These are phyloP conservation scores for Mytilinidion resinicola DNA, from an alignment of 495 filamentous ascomycete genomes.

Conservation along the genomic window DNA sequence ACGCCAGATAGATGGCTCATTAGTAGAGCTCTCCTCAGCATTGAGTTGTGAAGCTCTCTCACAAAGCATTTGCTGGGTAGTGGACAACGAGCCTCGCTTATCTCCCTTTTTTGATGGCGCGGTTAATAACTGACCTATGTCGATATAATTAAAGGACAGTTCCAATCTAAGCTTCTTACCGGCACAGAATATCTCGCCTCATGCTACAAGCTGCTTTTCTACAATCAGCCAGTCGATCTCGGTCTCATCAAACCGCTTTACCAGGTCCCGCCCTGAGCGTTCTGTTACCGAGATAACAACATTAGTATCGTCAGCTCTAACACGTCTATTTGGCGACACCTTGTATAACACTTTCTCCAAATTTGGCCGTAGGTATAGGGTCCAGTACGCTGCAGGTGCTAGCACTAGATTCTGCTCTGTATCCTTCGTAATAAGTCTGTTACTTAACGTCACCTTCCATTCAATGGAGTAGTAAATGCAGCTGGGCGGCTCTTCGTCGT, in stretches of 20 bases:
- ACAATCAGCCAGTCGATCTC: background rate
- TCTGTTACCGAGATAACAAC: background rate
- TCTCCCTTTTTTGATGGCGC: too few species aligned
- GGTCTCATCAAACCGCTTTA: background rate
- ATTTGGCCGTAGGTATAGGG: conserved; percentile 10
- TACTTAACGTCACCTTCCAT: conserved; percentile 35
- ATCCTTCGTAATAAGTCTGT: conserved; percentile 30
- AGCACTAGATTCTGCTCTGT: conserved; percentile 33
- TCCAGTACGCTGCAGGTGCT: conserved; percentile 30
- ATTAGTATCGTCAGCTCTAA: background rate
- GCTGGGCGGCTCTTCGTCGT: conserved; percentile 32
- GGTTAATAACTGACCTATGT: background rate
- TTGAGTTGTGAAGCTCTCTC: too few species aligned
- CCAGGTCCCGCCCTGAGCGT: background rate
- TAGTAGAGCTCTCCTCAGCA: background rate
- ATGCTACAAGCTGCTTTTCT: background rate
- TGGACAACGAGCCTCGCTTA: too few species aligned
- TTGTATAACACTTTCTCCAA: background rate
- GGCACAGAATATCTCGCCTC: background rate
- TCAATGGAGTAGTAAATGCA: conserved; percentile 37
- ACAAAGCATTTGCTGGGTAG: too few species aligned
- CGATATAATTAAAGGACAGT: background rate
- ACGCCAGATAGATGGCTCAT: background rate
- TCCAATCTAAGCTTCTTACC: background rate
- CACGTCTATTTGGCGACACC: background rate